Percentiles rank a stretch among this genome's conserved stretches.
These are phyloP conservation scores for Candida sanyaensis DNA, from an alignment of 1,139 yeast species.

Conservation along the genomic window DNA sequence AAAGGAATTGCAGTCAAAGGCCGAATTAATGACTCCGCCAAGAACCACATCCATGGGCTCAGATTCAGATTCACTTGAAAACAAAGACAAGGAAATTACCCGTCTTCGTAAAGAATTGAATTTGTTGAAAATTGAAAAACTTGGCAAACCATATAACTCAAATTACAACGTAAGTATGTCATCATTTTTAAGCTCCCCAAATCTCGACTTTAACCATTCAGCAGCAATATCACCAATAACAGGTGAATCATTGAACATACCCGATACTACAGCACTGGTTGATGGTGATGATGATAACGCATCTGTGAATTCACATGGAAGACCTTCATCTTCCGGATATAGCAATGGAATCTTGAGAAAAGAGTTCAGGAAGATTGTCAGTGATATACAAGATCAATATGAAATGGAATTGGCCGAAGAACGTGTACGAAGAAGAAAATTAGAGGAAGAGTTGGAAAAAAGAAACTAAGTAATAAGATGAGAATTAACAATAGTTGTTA, in stretches of 20 bases:
- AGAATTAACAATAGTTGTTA: too few species aligned
- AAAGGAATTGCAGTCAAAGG: conserved; percentile 26
- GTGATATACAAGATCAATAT: conserved; percentile 63
- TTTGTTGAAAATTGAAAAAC: conserved; percentile 48
- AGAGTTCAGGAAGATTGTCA: conserved; percentile 70
- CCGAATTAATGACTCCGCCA: conserved; percentile 7
- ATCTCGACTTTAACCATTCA: conserved; percentile 5
- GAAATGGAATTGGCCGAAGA: conserved; percentile 60
- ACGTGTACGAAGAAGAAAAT: conserved; percentile 52
- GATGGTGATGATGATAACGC: conserved; percentile 9
- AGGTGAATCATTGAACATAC: conserved; percentile 16
- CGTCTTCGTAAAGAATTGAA: conserved; percentile 51
- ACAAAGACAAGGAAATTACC: conserved; percentile 47
- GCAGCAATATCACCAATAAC: conserved; percentile 27
- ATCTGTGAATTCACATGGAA: conserved; percentile 9
- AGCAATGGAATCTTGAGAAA: conserved; percentile 57
- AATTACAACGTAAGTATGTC: conserved; percentile 1
- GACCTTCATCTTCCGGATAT: conserved; percentile 22
- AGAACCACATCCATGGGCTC: background rate
- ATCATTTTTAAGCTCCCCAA: conserved; percentile 10
- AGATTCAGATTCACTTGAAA: conserved; percentile 21
- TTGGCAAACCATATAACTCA: conserved; percentile 30
- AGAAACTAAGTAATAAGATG: too few species aligned
- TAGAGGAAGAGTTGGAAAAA: conserved; percentile 35
- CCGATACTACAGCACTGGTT: background rate